Evolutionary conservation across 345 rosid genomes (phyloP), one percentile per base, ranked within the genome.

Genomic region (Adansonia digitata): DNA sequence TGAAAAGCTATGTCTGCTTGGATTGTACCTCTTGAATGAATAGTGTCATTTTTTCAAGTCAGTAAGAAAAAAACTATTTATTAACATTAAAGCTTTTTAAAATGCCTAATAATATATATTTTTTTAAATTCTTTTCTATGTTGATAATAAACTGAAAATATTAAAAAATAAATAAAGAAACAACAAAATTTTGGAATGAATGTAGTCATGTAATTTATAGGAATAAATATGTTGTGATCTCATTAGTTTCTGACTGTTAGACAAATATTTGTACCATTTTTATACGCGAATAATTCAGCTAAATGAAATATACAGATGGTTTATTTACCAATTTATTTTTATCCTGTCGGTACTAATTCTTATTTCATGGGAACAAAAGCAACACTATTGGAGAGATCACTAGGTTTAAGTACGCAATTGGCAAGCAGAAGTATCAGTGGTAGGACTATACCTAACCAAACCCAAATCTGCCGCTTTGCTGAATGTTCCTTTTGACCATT

Each of bases 351-450:
- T 60, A 20, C 40, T 6, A 20, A 60, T 26, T 26, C 20, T 29
- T 29, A 29, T 27, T 29, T 59, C n/a, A 29, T 59, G n/a, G 18
- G 31, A 11, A 15, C n/a, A 60, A 15, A 60, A 29, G 40, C 5
- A 29, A 15, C 20, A 29, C 10, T 7, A 20, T 60, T 29, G 29
- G 18, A 27, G 39, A 59, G n/a, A 29, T 27, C 5, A 27, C 29
- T 18, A 18, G 6, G 46, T 39, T n/a, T 27, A 3, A 37, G 24
- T 8, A 35, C n/a, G 69, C 27, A n/a, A 63, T 60, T 59, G 7
- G 43, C 43, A 27, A 73, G 51, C 27, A 79, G 31, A 5, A 84
- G 67, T 0, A 84, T 71, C 69, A 81, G 26, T 72, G 71, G 11
- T 11, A 82, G 8, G 31, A 64, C n/a, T 65, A 81, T 5, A 9